Evolutionary conservation across 106 monocot genomes (phyloP).

Genomic region (Dioscorea dumetorum): DNA sequence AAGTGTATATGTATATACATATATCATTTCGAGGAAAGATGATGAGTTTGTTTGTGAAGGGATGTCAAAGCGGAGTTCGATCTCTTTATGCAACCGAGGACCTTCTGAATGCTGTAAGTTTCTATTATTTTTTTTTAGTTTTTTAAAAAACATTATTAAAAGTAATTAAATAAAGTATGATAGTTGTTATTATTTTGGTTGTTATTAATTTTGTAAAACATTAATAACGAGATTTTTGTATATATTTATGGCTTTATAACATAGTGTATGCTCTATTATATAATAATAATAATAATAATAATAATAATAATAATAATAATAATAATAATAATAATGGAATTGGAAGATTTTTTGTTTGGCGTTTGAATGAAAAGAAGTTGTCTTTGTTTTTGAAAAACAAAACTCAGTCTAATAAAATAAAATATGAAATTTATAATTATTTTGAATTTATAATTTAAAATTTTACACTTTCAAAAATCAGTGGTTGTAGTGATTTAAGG

Average conservation of each 20-base stretch:
- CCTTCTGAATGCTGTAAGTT: conserved; percentile 53
- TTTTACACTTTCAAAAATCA: too few relatives aligned
- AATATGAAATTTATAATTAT: too few relatives aligned
- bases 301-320: neutral
- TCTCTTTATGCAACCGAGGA: conserved; percentile 54
- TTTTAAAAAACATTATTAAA: neutral
- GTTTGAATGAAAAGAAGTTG: neutral
- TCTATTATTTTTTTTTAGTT: neutral
- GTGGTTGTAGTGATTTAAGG: too few relatives aligned
- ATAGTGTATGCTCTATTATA: neutral
- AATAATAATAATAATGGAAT: neutral
- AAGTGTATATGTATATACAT: too few relatives aligned
- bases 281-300: neutral
- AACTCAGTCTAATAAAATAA: too few relatives aligned
- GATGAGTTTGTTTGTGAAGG: conserved; percentile 19
- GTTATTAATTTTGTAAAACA: neutral
- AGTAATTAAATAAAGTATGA: too few relatives aligned
- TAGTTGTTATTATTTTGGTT: neutral
- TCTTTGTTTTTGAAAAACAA: too few relatives aligned
- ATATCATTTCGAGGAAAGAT: too few relatives aligned
- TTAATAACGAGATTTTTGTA: neutral
- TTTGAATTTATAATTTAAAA: too few relatives aligned
- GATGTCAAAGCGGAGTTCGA: conserved; percentile 47
- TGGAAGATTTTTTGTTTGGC: neutral
- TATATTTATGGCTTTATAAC: neutral